Percentiles rank a stretch among this genome's conserved stretches.
Conservation (phyloP, 331 rosid genomes). For the Malus hybrid region DNA sequence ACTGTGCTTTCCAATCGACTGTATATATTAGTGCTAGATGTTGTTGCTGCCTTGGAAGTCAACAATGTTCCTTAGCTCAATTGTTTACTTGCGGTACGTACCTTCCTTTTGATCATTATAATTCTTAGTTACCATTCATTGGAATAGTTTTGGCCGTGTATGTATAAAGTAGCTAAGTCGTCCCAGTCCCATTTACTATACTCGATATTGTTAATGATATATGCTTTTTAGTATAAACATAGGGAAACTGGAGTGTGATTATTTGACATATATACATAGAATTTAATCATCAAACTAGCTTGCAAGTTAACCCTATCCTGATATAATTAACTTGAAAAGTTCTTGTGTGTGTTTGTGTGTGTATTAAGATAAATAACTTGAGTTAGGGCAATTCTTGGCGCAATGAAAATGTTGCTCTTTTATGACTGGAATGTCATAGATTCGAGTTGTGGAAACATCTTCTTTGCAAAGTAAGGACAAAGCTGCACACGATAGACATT, state of each 20-base stretch:
- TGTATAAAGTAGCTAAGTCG: not conserved
- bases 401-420: no score
- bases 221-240: not conserved
- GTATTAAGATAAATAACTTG: no score
- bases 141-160: not conserved
- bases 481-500: no score
- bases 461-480: no score
- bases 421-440: no score
- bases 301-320: not conserved
- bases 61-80: conserved; percentile 1
- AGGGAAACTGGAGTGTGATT: not conserved
- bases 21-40: not conserved
- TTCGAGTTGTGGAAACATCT: no score
- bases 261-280: not conserved
- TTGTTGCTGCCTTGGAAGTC: conserved; percentile 20
- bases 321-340: not conserved
- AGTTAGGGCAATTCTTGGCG: no score
- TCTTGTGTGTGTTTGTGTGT: not conserved
- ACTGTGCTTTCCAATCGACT: conserved; percentile 5
- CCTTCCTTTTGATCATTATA: not conserved
- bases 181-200: not conserved
- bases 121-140: not conserved
- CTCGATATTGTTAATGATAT: not conserved
- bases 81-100: conserved; percentile 37
- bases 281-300: not conserved